Evolutionary conservation across 2,329 filamentous ascomycete genomes (phyloP).

Genomic region (Verticillium longisporum): DNA sequence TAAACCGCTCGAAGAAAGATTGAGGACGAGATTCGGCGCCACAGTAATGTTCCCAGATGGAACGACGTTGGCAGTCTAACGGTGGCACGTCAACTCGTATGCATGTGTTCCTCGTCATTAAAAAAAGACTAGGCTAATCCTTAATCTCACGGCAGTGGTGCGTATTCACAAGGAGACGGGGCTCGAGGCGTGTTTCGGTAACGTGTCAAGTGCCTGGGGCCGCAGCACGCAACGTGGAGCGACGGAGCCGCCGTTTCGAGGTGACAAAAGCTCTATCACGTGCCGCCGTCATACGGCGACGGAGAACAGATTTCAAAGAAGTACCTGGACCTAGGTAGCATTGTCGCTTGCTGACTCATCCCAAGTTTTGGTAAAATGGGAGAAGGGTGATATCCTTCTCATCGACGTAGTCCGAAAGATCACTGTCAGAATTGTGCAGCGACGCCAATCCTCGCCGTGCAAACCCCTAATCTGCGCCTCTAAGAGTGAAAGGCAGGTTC

Average conservation of each 20-base stretch:
- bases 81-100: conserved; percentile 24
- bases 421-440: conserved; percentile 23
- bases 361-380: conserved; percentile 19
- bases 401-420: conserved; percentile 2
- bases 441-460: conserved; percentile 9
- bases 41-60: conserved; percentile 24
- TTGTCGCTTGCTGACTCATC: conserved; percentile 18
- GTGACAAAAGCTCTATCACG: conserved; percentile 26
- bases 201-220: conserved; percentile 26
- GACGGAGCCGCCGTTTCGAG: conserved; percentile 20
- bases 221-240: conserved; percentile 23
- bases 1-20: conserved; percentile 17
- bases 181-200: conserved; percentile 22
- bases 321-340: conserved; percentile 18
- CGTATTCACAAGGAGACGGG: conserved; percentile 19
- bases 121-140: neutral
- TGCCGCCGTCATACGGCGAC: conserved; percentile 22
- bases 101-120: neutral
- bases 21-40: conserved; percentile 22
- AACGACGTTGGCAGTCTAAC: conserved; percentile 25
- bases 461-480: conserved; percentile 12
- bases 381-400: conserved; percentile 21
- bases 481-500: conserved; percentile 20
- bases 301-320: conserved; percentile 19
- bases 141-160: conserved; percentile 13